Percentiles rank a stretch among this genome's conserved stretches.
phyloP scores from a whole-genome alignment of 441 rosid genomes.

The Adansonia gregorii region DNA sequence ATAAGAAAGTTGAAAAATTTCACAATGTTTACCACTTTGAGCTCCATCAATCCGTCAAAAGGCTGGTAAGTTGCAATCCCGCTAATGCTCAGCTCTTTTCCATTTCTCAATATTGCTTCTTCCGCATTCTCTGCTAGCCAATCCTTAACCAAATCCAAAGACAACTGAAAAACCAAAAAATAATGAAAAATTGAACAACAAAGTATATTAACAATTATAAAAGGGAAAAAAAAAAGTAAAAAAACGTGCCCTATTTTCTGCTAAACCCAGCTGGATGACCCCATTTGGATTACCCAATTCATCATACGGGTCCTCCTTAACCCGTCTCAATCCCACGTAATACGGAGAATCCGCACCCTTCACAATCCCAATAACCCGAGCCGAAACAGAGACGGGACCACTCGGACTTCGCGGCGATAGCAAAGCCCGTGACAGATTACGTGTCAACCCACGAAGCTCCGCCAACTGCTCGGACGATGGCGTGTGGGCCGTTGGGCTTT shows the following conservation, averaged over 20 bases:
- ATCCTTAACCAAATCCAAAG: conserved; percentile 62
- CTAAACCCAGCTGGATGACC: conserved; percentile 74
- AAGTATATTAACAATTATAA: conserved; percentile 1
- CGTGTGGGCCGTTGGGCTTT: conserved; percentile 44
- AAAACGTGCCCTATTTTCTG: conserved; percentile 57
- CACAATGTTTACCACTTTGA: conserved; percentile 63
- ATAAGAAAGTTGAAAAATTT: not conserved
- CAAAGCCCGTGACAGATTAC: conserved; percentile 64
- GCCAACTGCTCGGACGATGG: conserved; percentile 51
- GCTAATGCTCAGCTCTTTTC: conserved; percentile 45
- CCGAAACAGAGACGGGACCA: conserved; percentile 56
- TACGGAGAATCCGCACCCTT: conserved; percentile 63
- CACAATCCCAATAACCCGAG: conserved; percentile 47
- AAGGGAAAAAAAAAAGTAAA: conserved; percentile 2
- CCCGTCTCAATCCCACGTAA: conserved; percentile 56
- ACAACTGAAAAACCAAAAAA: conserved; percentile 42
- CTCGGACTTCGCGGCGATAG: conserved; percentile 54
- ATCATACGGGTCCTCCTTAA: conserved; percentile 63
- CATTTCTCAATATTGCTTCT: conserved; percentile 40
- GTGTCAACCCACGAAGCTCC: conserved; percentile 58
- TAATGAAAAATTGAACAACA: not conserved
- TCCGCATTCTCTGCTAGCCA: conserved; percentile 61
- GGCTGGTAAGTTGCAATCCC: conserved; percentile 76
- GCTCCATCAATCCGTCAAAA: conserved; percentile 62
- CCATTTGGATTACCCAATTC: conserved; percentile 66